Base-by-base conservation (phyloP, 192 early-diverging fungal genomes). In the Coemansia sp. region DNA sequence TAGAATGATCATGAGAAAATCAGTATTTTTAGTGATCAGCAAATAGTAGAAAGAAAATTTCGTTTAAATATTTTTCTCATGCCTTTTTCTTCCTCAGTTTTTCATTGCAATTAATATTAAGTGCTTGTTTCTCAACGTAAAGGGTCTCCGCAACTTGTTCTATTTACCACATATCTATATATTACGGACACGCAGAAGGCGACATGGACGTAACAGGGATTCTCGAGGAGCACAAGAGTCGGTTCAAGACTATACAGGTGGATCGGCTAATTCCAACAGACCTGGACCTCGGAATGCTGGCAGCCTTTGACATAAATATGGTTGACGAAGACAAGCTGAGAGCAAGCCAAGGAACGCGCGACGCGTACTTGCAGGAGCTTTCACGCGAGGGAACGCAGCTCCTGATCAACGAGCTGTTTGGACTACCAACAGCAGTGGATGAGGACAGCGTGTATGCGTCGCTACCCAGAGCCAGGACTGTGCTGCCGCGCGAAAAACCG, bases 401-500 rank as follows among this genome's bases (percentile, higher is more conserved):
- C 4, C 74, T 98, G 44, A 84, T 97, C 67, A 97, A 97, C 74
- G 86, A 91, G 63, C 88, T 98, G 64, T 97, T 97, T 70, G 84
- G 86, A 56, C 88, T 93, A 37, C 93, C 89, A 5, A 87, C 89
- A 0, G 76, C 83, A 21, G 86, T 83, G 21, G 85, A 86, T 43
- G 89, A 90, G 50, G 85, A 88, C 71, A 90, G 94, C 65, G 85
- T 92, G 41, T 87, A 94, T 68, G 97, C 92, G 3, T 67, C 82
- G 47, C 89, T 98, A 12, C 95, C 95, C 15, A 80, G 74, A 8
- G 84, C 86, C 6, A 85, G 72, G 19, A 89, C 88, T 0, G 69
- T 80, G 12, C 65, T 97, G 21, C 95, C 97, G 15, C 89, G 97
- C 68, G 95, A 96, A 59, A 96, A 98, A 77, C 93, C 93, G 37